These are phyloP conservation scores for Ulvella scutata DNA, from an alignment of 139 green algal species.

Conservation along the genomic window DNA sequence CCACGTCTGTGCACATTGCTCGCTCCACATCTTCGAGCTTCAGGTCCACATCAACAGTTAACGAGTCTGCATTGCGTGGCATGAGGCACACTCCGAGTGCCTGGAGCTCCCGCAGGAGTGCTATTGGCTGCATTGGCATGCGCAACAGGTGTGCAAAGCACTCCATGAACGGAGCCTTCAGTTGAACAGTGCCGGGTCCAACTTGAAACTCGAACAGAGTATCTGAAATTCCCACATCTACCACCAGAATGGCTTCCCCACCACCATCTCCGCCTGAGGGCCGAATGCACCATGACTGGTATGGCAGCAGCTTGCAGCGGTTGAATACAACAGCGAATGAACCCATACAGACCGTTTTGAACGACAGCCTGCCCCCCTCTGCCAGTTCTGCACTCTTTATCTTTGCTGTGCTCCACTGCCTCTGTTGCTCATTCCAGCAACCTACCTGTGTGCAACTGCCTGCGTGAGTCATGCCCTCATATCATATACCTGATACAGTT, in stretches of 20 bases:
- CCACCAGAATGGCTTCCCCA: conserved; percentile 14
- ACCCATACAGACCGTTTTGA: conserved; percentile 40
- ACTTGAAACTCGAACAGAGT: conserved; percentile 18
- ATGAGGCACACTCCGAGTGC: conserved; percentile 32
- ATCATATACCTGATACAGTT: neutral
- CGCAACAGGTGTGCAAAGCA: neutral
- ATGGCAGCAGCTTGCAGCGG: conserved; percentile 31
- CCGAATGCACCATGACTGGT: conserved; percentile 39
- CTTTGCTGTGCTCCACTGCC: conserved; percentile 34
- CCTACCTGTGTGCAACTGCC: conserved; percentile 17
- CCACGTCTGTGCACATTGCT: conserved; percentile 42
- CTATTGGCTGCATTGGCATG: conserved; percentile 5
- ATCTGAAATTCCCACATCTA: conserved; percentile 13
- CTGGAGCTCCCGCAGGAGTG: conserved; percentile 20
- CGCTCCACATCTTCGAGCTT: conserved; percentile 29
- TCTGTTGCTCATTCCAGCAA: conserved; percentile 32
- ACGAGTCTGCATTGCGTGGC: conserved; percentile 30
- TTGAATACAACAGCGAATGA: conserved; percentile 37
- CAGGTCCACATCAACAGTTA: conserved; percentile 10
- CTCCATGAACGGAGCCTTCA: neutral
- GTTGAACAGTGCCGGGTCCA: neutral
- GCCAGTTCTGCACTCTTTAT: conserved; percentile 15
- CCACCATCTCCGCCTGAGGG: conserved; percentile 29
- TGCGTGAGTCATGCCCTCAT: neutral
- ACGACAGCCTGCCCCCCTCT: conserved; percentile 18